Evolutionary conservation across 305 asterid species (phyloP).

Genomic region (Petunia hybrid): DNA sequence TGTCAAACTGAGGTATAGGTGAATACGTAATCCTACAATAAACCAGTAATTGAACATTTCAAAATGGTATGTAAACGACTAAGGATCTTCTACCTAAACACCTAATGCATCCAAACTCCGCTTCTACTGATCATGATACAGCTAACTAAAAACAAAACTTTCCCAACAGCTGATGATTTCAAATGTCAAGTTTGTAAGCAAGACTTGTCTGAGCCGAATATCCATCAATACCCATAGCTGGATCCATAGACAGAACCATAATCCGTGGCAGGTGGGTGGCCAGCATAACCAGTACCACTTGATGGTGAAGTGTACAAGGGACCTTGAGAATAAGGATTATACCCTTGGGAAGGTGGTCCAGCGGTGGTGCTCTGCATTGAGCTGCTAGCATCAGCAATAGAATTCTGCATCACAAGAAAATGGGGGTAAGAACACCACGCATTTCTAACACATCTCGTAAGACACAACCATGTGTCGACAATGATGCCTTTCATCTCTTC

Average conservation of each 20-base stretch:
- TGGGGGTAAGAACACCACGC: neutral
- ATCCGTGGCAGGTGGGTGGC: conserved; percentile 55
- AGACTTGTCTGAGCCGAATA: conserved; percentile 6
- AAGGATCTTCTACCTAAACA: conserved; percentile 18
- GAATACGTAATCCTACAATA: neutral
- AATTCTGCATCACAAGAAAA: conserved; percentile 51
- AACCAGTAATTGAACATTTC: neutral
- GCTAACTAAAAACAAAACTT: conserved; percentile 22
- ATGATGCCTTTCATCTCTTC: neutral
- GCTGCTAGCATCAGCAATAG: conserved; percentile 62
- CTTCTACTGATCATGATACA: neutral
- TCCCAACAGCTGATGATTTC: neutral
- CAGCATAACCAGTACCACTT: conserved; percentile 45
- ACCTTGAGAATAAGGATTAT: conserved; percentile 59
- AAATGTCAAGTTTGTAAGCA: conserved; percentile 9
- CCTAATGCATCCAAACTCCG: conserved; percentile 9
- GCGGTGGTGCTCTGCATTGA: conserved; percentile 48
- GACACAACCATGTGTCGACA: too few relatives aligned
- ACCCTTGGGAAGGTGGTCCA: conserved; percentile 59
- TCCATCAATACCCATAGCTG: conserved; percentile 54
- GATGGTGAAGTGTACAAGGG: conserved; percentile 50
- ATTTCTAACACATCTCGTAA: neutral
- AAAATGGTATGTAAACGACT: neutral
- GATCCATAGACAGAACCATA: conserved; percentile 57
- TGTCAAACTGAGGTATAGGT: neutral